Evolutionary conservation across 164 flowering plant genomes (phyloP), one percentile per base, ranked within the genome.

Genomic region (Taxillus chinensis): DNA sequence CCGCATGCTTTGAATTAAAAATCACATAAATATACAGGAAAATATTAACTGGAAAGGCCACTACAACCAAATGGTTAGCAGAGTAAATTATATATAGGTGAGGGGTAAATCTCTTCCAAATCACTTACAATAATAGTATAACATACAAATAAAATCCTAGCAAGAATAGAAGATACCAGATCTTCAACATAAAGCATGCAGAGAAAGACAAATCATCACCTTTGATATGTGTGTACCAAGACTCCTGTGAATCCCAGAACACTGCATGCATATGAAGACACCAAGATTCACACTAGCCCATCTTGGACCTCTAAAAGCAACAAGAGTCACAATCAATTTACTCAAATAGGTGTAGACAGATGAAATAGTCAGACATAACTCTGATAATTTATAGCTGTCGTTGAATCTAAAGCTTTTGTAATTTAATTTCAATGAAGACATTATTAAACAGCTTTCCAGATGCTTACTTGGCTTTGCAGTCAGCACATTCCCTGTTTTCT

Each of bases 281-380:
- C 96, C 96, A 8, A 88, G 75, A 74, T 88, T 88, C 57, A 88
- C 91, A 57, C 96, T 88, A 50, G 96, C 96, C 96, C 96, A 88
- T 76, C 96, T 73, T 60, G 96, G 96, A 55, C 80, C 92, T 63
- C 96, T 88, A 82, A 73, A 74, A 11, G 43, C 48, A n/a, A 70
- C 66, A 58, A 16, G 61, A 41, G 5, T 14, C 14, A 64, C 5
- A 10, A 13, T 62, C 48, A 62, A 45, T 10, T 61, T 6, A 59
- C 60, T 41, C 16, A 51, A 5, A 49, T 37, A 27, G 42, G 48
- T 8, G 3, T 17, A 58, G 3, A 57, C 16, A 4, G 45, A 56
- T 15, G 41, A 57, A 17, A 39, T 10, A 50, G 14, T 10, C 27
- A 27, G 27, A 27, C 27, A 27, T 27, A 27, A 27, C 27, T 27